Conservation (phyloP, 2,329 filamentous ascomycete species). For the Uncinocarpus reesii region DNA sequence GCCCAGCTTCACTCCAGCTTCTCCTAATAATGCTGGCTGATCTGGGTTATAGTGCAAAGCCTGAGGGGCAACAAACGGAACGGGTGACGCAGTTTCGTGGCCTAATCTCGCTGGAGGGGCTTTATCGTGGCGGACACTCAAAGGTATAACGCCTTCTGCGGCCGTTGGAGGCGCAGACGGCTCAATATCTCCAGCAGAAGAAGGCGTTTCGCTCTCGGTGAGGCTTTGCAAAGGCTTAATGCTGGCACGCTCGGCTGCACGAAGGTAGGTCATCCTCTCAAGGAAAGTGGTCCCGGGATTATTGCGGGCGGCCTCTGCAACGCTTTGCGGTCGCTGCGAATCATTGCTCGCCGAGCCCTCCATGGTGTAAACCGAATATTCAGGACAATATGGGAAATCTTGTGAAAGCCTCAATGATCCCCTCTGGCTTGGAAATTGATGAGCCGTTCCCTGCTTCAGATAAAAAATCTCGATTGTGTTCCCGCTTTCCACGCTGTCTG, state of each 20-base stretch:
- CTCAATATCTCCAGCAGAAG: constrained; percentile 35
- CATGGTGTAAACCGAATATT: constrained; percentile 3
- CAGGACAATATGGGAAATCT: neutral
- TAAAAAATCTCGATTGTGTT: neutral
- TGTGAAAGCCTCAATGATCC: neutral
- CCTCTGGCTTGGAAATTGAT: neutral
- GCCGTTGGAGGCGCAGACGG: constrained; percentile 23
- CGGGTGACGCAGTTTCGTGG: constrained; percentile 19
- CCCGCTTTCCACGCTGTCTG: neutral
- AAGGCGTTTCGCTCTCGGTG: constrained; percentile 32
- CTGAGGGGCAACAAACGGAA: constrained; percentile 23
- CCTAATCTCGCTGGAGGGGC: constrained; percentile 20
- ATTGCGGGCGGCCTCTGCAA: constrained; percentile 21
- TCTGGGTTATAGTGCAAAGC: constrained; percentile 21
- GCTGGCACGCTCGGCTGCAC: constrained; percentile 24
- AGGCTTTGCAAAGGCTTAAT: constrained; percentile 18
- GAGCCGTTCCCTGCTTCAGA: neutral
- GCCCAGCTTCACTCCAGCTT: constrained; percentile 7
- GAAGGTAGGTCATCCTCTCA: constrained; percentile 27
- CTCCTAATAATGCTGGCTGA: constrained; percentile 10
- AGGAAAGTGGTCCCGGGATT: constrained; percentile 23
- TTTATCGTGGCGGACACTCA: constrained; percentile 30
- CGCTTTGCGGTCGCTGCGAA: constrained; percentile 1
- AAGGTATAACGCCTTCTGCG: constrained; percentile 26
- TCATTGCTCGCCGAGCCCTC: constrained; percentile 2